A percentile compares a stretch with the other conserved stretches of the same genome.
These are phyloP conservation scores for Trametes hirsuta DNA, from an alignment of 1,284 basidiomycete species.

Conservation along the genomic window DNA sequence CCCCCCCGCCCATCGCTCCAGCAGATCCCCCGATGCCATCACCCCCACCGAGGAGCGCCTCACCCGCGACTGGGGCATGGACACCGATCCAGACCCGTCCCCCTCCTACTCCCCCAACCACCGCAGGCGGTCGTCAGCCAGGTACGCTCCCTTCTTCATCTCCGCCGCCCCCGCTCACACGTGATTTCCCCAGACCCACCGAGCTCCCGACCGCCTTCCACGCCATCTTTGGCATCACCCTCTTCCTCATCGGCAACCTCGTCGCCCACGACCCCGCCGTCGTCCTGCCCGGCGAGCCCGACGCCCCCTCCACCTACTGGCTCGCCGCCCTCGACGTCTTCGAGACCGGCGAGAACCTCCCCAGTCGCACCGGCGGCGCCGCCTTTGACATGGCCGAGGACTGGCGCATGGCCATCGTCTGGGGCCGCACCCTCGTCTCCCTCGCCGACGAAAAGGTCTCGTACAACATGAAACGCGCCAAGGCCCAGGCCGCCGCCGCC, in stretches of 20 bases:
- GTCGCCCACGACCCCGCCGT: conserved; percentile 53
- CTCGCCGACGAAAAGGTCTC: conserved; percentile 53
- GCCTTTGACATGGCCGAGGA: conserved; percentile 44
- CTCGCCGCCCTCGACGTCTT: conserved; percentile 67
- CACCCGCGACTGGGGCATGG: conserved; percentile 37
- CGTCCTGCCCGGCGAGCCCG: conserved; percentile 57
- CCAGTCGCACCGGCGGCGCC: conserved; percentile 44
- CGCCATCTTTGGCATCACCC: conserved; percentile 60
- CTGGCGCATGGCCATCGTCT: conserved; percentile 68
- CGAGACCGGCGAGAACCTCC: conserved; percentile 64
- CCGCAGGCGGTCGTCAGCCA: conserved; percentile 2
- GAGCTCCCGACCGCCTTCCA: conserved; percentile 68
- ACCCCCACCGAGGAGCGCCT: conserved; percentile 38
- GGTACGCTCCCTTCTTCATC: conserved; percentile 4
- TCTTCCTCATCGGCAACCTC: conserved; percentile 63
- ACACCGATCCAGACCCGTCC: conserved; percentile 22
- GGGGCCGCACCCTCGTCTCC: conserved; percentile 63
- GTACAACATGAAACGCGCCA: conserved; percentile 22
- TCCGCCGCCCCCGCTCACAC: not conserved
- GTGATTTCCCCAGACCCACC: conserved; percentile 32
- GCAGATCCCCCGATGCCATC: conserved; percentile 27
- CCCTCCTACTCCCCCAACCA: conserved; percentile 3
- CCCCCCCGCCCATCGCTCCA: conserved; percentile 13
- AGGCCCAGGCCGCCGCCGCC: conserved; percentile 15
- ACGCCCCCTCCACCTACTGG: conserved; percentile 56